Evolutionary conservation across 305 asterid genomes (phyloP).

Genomic region (Fraxinus latifolia): DNA sequence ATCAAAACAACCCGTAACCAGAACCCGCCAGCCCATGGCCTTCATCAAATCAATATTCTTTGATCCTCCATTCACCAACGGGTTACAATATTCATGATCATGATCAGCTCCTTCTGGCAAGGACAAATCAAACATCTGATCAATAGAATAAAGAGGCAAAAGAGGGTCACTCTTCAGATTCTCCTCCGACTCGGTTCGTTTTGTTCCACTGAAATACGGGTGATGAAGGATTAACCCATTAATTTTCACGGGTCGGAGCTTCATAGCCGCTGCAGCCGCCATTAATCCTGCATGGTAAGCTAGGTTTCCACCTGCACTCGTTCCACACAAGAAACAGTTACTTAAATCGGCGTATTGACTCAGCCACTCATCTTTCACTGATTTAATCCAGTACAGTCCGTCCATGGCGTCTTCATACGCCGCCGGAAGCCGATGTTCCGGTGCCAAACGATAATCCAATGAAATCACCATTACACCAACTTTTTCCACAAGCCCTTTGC

Average conservation of each 20-base stretch:
- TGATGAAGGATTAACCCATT: slow-evolving; percentile 58
- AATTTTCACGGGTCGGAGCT: slow-evolving; percentile 34
- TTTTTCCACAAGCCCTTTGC: slow-evolving; percentile 34
- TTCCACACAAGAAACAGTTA: slow-evolving; percentile 39
- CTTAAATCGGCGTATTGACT: slow-evolving; percentile 33
- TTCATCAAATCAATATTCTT: slow-evolving; percentile 29
- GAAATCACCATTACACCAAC: slow-evolving; percentile 41
- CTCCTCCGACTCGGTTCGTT: slow-evolving; percentile 50
- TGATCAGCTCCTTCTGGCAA: slow-evolving; percentile 48
- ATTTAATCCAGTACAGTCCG: slow-evolving; percentile 37
- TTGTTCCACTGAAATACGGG: slow-evolving; percentile 47
- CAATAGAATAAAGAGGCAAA: slow-evolving; percentile 34
- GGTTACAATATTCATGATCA: slow-evolving; percentile 24
- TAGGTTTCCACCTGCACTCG: slow-evolving; percentile 55
- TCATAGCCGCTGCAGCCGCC: slow-evolving; percentile 17
- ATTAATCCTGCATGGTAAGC: slow-evolving; percentile 48
- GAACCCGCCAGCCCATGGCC: slow-evolving; percentile 40
- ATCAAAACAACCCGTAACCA: slow-evolving; percentile 42
- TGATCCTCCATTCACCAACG: slow-evolving; percentile 30
- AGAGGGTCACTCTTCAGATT: slow-evolving; percentile 31
- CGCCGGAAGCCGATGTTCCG: slow-evolving; percentile 64
- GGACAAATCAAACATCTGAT: slow-evolving; percentile 43
- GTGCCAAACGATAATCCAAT: slow-evolving; percentile 52
- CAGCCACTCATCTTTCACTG: slow-evolving; percentile 45
- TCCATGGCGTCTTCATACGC: slow-evolving; percentile 61